Evolutionary conservation across 1,284 basidiomycete genomes (phyloP).

Genomic region (Fistulinella cinereoalba): DNA sequence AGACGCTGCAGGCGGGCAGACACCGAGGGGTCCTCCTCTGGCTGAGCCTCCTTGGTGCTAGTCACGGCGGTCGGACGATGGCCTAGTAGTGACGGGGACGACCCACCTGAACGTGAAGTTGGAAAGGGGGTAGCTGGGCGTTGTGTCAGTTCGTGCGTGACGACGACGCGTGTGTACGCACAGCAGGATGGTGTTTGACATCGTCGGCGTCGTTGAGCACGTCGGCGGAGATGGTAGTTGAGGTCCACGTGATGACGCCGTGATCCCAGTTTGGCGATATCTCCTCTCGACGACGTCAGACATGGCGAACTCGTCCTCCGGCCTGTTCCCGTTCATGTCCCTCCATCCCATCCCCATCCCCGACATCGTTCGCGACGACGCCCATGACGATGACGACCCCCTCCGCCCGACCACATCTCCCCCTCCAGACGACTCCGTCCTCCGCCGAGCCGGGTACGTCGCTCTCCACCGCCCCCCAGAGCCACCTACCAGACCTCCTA

Average conservation of each 20-base stretch:
- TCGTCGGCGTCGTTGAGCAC: constrained; percentile 31
- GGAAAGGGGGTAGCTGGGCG: constrained; percentile 71
- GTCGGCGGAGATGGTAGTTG: constrained; percentile 12
- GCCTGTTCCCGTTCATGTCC: constrained; percentile 13
- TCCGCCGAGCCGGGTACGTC: constrained; percentile 52
- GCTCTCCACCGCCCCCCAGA: constrained; percentile 5
- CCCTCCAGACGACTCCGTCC: constrained; percentile 38
- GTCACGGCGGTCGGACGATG: constrained; percentile 2
- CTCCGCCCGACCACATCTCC: constrained; percentile 20
- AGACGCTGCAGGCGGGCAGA: constrained; percentile 84
- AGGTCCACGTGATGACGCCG: neutral
- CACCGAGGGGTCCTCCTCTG: constrained; percentile 95
- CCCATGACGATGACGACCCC: constrained; percentile 20
- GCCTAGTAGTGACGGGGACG: neutral
- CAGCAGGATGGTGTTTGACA: constrained; percentile 79
- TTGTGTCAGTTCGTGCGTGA: constrained; percentile 2
- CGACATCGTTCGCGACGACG: constrained; percentile 1
- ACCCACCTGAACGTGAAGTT: constrained; percentile 81
- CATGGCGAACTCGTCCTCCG: neutral
- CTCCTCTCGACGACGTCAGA: neutral
- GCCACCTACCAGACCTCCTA: constrained; percentile 1
- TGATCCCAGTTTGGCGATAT: constrained; percentile 10
- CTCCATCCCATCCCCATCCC: neutral
- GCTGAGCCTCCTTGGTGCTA: constrained; percentile 91
- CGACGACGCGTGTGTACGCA: constrained; percentile 36